Base-by-base conservation (phyloP, 2,329 filamentous ascomycete species). In the Fusarium goolgardi region DNA sequence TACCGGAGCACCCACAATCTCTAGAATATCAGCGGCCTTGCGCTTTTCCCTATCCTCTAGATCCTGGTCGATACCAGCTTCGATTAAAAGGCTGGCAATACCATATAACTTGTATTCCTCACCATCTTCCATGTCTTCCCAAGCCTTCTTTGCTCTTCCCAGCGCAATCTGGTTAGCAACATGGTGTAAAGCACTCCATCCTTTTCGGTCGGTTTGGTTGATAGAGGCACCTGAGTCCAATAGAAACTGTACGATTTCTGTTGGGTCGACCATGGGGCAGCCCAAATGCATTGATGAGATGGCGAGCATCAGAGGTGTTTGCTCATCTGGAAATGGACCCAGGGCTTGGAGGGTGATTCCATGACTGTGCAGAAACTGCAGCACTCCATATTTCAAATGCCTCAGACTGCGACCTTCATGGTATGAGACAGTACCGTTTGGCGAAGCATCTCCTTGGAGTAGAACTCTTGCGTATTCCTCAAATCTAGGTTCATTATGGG, bases 141-240 rank as follows among this genome's bases (percentile, higher is more conserved):
- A 41, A 3, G 10, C n/a, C 10, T 50, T 63, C 44, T 58, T 63
- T 5, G n/a, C n/a, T 6, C 60, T 63, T 8, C 44, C 39, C 2
- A 63, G 11, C 8, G 51, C 45, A 25, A 64, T 59, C 11, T 47
- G 39, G n/a, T 59, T 64, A 13, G 61, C 61, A 2, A 59, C 18
- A 8, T 64, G 53, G 25, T 64, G 61, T 10, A 64, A 29, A 34
- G 59, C 61, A 8, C 21, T 59, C 59, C 59, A 59, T 2, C 59
- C 59, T 20, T 35, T 32, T 3, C 27, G 23, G 23, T 64, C 59
- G 3, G 45, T 53, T 23, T 52, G 52, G 15, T 64, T 64, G 7
- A 64, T 18, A 3, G 37, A 51, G 4, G 53, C 40, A 4, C 59
- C 45, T 21, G 52, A 64, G 18, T 46, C 40, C 13, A 64, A n/a